phyloP scores from a whole-genome alignment of 139 green algal genomes.

The Edaphochlamys debaryana region DNA sequence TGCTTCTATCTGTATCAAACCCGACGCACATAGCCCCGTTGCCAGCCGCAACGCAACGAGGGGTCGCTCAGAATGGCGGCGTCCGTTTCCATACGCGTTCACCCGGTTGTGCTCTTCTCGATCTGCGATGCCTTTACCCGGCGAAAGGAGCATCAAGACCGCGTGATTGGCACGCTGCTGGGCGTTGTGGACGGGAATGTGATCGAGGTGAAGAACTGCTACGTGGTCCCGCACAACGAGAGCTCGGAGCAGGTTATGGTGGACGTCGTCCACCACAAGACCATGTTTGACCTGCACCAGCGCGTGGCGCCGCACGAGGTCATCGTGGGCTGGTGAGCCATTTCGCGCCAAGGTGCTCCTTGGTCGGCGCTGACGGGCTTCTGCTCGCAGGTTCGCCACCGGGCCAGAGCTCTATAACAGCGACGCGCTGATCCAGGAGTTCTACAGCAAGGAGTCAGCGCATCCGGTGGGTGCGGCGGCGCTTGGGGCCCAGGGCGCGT shows the following conservation, averaged over 20 bases:
- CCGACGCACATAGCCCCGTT: too few species aligned
- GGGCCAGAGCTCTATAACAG: conserved; percentile 77
- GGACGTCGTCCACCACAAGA: conserved; percentile 95
- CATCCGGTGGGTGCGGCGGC: conserved; percentile 63
- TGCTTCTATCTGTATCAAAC: too few species aligned
- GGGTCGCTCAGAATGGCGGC: too few species aligned
- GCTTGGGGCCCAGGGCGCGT: too few species aligned
- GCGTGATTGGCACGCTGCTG: conserved; percentile 97
- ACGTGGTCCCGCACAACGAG: conserved; percentile 97
- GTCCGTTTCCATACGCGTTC: conserved; percentile 73
- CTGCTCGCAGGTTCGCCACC: conserved; percentile 87
- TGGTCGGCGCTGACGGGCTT: not conserved
- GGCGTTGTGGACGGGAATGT: conserved; percentile 75
- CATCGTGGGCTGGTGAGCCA: conserved; percentile 92
- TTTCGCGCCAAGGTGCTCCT: not conserved
- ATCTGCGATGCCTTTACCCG: conserved; percentile 95
- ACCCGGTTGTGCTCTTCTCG: conserved; percentile 93
- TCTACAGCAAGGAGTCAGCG: conserved; percentile 80
- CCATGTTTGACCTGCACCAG: conserved; percentile 92
- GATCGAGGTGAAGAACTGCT: conserved; percentile 90
- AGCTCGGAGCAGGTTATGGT: conserved; percentile 91
- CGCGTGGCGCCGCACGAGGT: conserved; percentile 85
- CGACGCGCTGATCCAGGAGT: conserved; percentile 94
- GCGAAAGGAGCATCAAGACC: conserved; percentile 82
- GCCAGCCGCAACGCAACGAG: too few species aligned